Conservation (phyloP, 2,329 filamentous ascomycete species). For the Fusarium sp. region DNA sequence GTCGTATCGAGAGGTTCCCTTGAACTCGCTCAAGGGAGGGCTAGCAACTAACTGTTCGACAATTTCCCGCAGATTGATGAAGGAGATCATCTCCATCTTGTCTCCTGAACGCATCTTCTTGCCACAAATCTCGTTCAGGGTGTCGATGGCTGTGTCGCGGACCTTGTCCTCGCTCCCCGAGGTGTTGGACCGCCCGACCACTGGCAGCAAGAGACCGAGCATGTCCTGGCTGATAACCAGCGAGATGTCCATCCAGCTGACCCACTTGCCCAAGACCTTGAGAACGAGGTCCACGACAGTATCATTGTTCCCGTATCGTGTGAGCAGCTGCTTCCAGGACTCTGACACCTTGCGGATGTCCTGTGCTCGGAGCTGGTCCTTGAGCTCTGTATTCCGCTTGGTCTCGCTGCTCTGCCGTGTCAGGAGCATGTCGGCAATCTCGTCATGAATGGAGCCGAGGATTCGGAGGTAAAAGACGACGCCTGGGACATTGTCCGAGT, state of each 20-base stretch:
- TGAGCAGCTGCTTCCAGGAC: constrained; percentile 92
- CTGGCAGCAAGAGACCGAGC: constrained; percentile 85
- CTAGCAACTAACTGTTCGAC: constrained; percentile 88
- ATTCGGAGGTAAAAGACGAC: constrained; percentile 91
- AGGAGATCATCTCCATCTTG: constrained; percentile 93
- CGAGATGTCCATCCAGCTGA: constrained; percentile 98
- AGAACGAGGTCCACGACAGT: constrained; percentile 87
- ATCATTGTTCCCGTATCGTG: constrained; percentile 80
- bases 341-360: constrained; percentile 90
- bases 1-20: constrained; percentile 89
- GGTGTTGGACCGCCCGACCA: constrained; percentile 80
- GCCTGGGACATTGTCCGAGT: constrained; percentile 77
- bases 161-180: constrained; percentile 79
- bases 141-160: constrained; percentile 91
- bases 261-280: constrained; percentile 95
- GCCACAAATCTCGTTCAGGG: constrained; percentile 93
- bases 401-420: constrained; percentile 81
- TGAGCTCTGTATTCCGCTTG: constrained; percentile 88
- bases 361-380: constrained; percentile 87
- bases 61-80: constrained; percentile 88
- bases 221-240: constrained; percentile 92
- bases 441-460: constrained; percentile 91
- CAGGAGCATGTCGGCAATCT: constrained; percentile 94
- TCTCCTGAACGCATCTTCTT: constrained; percentile 98
- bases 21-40: constrained; percentile 81